phyloP scores from a whole-genome alignment of 1,284 basidiomycete species.

The Pisolithus thermaeus region DNA sequence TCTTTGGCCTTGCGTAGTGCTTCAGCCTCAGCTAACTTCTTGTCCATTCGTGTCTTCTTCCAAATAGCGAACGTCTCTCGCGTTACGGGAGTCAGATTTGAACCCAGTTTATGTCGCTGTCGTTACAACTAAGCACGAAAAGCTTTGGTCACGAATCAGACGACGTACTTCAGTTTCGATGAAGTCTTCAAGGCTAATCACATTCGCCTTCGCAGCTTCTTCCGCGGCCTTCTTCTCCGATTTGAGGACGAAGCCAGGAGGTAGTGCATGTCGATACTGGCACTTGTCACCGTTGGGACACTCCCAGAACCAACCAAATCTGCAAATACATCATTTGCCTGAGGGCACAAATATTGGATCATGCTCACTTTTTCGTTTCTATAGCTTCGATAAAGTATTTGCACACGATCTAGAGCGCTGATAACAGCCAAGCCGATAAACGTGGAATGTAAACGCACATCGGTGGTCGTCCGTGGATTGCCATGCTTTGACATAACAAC shows the following conservation, averaged over 20 bases:
- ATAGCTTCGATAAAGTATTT: conserved; percentile 97
- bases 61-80: conserved; percentile 88
- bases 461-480: conserved; percentile 89
- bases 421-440: conserved; percentile 5
- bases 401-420: conserved; percentile 78
- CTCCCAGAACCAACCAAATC: conserved; percentile 93
- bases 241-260: conserved; percentile 93
- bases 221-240: conserved; percentile 84
- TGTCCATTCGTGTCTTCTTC: conserved; percentile 92
- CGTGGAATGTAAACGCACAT: conserved; percentile 47
- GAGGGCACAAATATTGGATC: neutral
- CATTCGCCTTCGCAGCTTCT: conserved; percentile 83
- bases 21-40: conserved; percentile 86
- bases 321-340: conserved; percentile 20
- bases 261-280: conserved; percentile 93
- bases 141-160: neutral
- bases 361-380: conserved; percentile 71
- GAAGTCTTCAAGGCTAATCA: conserved; percentile 95
- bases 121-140: conserved; percentile 4
- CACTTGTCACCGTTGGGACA: conserved; percentile 86
- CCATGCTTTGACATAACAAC: conserved; percentile 89
- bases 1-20: conserved; percentile 83
- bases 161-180: conserved; percentile 85
- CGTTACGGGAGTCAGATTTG: conserved; percentile 95
- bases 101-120: conserved; percentile 89